phyloP scores from a whole-genome alignment of 257 asterid species.

The Henckelia pumila region DNA sequence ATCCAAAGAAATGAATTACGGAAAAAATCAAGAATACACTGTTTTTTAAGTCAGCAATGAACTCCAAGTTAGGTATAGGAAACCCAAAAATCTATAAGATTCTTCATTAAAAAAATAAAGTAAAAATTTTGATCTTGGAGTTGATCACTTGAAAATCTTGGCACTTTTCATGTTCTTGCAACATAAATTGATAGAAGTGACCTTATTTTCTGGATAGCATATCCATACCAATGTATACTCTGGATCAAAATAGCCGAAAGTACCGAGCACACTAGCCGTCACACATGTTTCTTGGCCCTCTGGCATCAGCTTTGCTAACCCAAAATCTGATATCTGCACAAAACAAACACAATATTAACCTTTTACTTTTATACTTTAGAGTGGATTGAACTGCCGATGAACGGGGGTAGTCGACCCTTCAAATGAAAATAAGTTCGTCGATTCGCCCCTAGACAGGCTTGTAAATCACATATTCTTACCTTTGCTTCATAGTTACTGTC shows the following conservation, averaged over 20 bases:
- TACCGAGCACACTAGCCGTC: constrained; percentile 85
- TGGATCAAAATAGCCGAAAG: constrained; percentile 97
- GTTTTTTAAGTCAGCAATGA: too few relatives aligned
- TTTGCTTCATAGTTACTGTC: constrained; percentile 81
- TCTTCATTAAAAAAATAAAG: neutral
- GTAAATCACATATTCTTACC: constrained; percentile 40
- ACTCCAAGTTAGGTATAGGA: constrained; percentile 13
- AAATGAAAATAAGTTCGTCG: neutral
- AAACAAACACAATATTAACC: constrained; percentile 8
- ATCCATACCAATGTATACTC: constrained; percentile 86
- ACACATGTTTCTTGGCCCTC: constrained; percentile 86
- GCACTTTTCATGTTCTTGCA: neutral
- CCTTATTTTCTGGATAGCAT: constrained; percentile 74
- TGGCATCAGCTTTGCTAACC: constrained; percentile 94
- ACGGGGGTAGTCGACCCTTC: too few relatives aligned
- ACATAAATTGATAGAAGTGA: constrained; percentile 30
- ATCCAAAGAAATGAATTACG: constrained; percentile 6
- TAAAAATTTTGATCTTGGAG: too few relatives aligned
- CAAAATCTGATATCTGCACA: constrained; percentile 92
- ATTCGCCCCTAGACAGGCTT: neutral
- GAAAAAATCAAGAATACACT: constrained; percentile 3
- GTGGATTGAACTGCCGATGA: neutral
- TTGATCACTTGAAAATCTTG: neutral
- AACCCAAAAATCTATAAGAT: neutral
- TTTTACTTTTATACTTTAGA: neutral